These are phyloP conservation scores for Starmerella kuoi DNA, from an alignment of 805 yeast species.

Conservation along the genomic window DNA sequence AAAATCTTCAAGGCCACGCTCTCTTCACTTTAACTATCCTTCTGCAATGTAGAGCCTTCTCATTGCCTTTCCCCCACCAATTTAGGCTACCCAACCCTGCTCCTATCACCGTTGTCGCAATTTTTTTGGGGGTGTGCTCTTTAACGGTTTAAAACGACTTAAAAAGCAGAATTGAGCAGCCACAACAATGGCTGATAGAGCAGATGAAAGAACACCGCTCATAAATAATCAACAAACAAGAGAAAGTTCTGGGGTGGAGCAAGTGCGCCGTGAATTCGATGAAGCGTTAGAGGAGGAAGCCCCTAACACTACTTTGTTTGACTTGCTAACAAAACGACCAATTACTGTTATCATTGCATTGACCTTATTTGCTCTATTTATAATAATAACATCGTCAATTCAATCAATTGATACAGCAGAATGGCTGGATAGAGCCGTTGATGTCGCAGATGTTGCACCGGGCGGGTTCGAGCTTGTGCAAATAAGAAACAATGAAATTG, in stretches of 20 bases:
- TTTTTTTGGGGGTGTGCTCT: no score
- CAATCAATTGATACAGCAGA: constrained; percentile 3
- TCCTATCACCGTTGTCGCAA: no score
- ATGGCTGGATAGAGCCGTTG: not conserved
- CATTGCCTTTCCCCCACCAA: no score
- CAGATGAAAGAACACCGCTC: constrained; percentile 3
- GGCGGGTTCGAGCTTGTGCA: constrained; percentile 1
- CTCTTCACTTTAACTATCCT: no score
- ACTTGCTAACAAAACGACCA: constrained; percentile 16
- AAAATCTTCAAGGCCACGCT: no score
- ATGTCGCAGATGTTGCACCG: constrained; percentile 7
- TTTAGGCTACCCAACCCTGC: no score
- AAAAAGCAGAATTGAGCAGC: no score
- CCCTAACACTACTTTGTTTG: constrained; percentile 8
- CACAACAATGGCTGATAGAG: no score
- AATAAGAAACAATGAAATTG: constrained; percentile 3
- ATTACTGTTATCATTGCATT: constrained; percentile 15
- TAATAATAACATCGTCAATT: constrained; percentile 3
- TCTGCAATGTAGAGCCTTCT: no score
- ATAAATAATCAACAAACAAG: not conserved
- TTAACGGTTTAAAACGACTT: no score
- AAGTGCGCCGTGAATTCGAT: constrained; percentile 15
- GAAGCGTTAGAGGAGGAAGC: constrained; percentile 18
- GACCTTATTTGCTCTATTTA: constrained; percentile 10
- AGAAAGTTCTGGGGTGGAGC: not conserved